Evolutionary conservation across 148 eudicot genomes (phyloP).

Genomic region (Persicaria tinctoria): DNA sequence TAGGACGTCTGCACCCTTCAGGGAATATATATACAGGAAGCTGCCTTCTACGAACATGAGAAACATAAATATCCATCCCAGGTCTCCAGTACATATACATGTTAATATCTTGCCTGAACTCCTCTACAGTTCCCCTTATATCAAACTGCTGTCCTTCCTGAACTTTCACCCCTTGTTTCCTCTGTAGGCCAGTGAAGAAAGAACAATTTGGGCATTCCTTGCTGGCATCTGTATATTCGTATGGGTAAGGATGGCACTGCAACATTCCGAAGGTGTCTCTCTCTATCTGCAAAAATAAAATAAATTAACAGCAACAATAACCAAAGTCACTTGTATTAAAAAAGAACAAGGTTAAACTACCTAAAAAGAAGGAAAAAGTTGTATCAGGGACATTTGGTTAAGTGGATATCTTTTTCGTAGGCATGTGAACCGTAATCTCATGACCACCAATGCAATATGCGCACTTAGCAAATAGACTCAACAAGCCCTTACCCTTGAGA

Average conservation of each 20-base stretch:
- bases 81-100: slow-evolving; percentile 42
- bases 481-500: too few relatives aligned
- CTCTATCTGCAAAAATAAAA: slow-evolving; percentile 34
- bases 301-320: too few relatives aligned
- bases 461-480: too few relatives aligned
- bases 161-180: slow-evolving; percentile 35
- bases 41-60: slow-evolving; percentile 38
- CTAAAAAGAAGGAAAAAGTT: slow-evolving; percentile 18
- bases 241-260: slow-evolving; percentile 53
- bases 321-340: too few relatives aligned
- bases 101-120: slow-evolving; percentile 37
- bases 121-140: slow-evolving; percentile 38
- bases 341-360: too few relatives aligned
- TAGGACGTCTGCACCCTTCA: slow-evolving; percentile 27
- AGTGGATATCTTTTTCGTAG: slow-evolving; percentile 28
- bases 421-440: slow-evolving; percentile 20
- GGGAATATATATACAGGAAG: slow-evolving; percentile 41
- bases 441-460: too few relatives aligned
- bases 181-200: slow-evolving; percentile 48
- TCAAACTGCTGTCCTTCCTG: slow-evolving; percentile 48
- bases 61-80: slow-evolving; percentile 39
- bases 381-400: neutral
- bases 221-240: slow-evolving; percentile 26
- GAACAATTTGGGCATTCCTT: slow-evolving; percentile 33
- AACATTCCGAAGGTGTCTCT: slow-evolving; percentile 44